phyloP scores from a whole-genome alignment of 1,284 basidiomycete genomes.

The Melampsora americana region DNA sequence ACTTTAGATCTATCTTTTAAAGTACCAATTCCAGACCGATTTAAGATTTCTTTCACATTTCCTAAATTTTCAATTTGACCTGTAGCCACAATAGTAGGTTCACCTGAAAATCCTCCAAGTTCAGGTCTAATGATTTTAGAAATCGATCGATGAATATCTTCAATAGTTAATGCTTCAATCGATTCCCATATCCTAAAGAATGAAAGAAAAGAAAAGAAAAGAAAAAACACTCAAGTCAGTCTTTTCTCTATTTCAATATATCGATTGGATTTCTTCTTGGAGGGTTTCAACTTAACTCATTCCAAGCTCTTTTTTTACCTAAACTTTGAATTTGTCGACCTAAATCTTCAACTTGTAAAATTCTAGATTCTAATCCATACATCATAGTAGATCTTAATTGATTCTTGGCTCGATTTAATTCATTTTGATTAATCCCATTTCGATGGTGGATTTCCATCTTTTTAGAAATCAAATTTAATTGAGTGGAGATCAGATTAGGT shows the following conservation, averaged over 20 bases:
- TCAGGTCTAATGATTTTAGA: constrained; percentile 36
- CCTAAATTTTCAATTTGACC: constrained; percentile 32
- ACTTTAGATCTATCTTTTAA: not conserved
- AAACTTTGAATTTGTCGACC: constrained; percentile 37
- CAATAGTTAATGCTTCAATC: constrained; percentile 37
- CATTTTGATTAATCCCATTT: constrained; percentile 23
- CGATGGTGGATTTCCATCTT: not conserved
- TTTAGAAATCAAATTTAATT: constrained; percentile 27
- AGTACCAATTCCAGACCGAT: constrained; percentile 21
- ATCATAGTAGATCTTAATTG: constrained; percentile 39
- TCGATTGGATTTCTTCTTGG: not conserved
- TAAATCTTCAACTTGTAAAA: constrained; percentile 41
- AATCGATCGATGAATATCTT: constrained; percentile 38
- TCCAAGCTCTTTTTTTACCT: constrained; percentile 41
- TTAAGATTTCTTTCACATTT: constrained; percentile 25
- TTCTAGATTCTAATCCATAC: constrained; percentile 40
- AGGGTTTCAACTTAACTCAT: constrained; percentile 26
- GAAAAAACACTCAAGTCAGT: too few species aligned
- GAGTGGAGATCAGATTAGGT: constrained; percentile 27
- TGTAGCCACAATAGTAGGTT: constrained; percentile 39
- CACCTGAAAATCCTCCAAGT: constrained; percentile 22
- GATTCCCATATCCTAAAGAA: constrained; percentile 30
- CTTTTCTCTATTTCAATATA: too few species aligned
- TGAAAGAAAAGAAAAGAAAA: constrained; percentile 9
- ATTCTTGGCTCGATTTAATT: constrained; percentile 41